A percentile compares a stretch with the other conserved stretches of the same genome.
phyloP scores from a whole-genome alignment of 169 alveolate genomes.

The Plasmodium gaboni region DNA sequence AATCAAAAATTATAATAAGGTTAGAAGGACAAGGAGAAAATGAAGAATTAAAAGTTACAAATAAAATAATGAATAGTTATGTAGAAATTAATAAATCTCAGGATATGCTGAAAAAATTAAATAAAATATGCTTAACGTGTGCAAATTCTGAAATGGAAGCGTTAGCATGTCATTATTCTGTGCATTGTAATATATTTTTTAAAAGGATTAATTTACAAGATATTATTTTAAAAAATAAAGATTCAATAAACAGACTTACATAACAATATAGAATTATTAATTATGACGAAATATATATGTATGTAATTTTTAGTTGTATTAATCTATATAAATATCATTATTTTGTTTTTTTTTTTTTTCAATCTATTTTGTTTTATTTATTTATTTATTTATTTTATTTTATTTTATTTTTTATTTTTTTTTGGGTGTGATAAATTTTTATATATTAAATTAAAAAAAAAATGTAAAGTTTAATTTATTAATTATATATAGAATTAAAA shows the following conservation, averaged over 20 bases:
- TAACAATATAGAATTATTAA: background rate
- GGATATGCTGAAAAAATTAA: conserved; percentile 35
- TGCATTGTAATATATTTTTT: conserved; percentile 77
- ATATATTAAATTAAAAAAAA: background rate
- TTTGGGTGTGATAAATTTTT: background rate
- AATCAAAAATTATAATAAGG: conserved; percentile 21
- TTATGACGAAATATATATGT: background rate
- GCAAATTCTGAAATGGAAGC: conserved; percentile 77
- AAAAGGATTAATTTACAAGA: conserved; percentile 64
- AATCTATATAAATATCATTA: too few relatives aligned
- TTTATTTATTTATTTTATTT: background rate
- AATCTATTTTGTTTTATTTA: background rate
- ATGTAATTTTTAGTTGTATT: background rate
- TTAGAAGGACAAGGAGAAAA: background rate
- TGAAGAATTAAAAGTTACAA: conserved; percentile 3
- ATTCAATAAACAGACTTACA: conserved; percentile 16
- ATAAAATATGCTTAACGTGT: conserved; percentile 76
- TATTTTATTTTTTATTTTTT: background rate
- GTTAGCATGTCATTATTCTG: conserved; percentile 79
- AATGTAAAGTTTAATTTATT: too few relatives aligned
- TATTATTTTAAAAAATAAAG: conserved; percentile 52
- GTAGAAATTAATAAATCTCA: conserved; percentile 61
- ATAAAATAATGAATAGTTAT: conserved; percentile 52
- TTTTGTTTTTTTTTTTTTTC: background rate
- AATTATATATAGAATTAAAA: too few relatives aligned